Evolutionary conservation across 441 rosid species (phyloP).

Genomic region (Gossypium gossypioides): DNA sequence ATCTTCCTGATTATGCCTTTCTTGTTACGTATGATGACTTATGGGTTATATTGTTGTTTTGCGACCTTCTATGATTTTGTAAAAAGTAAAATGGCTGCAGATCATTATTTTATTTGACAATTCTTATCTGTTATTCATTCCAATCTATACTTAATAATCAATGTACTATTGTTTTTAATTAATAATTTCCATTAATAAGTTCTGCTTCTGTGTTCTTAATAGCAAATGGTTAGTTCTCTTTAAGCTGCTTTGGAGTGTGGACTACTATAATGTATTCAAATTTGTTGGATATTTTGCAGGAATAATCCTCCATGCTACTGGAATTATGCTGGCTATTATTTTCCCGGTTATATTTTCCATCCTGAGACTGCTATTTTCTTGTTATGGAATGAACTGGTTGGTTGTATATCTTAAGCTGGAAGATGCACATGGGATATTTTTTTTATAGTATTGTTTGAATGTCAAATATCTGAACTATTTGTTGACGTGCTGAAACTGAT

Average conservation of each 20-base stretch:
- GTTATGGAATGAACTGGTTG: slow-evolving; percentile 86
- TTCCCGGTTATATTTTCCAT: slow-evolving; percentile 63
- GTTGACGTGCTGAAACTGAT: slow-evolving; percentile 8
- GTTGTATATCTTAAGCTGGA: slow-evolving; percentile 18
- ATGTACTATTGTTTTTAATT: neutral
- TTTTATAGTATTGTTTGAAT: neutral
- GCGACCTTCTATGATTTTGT: slow-evolving; percentile 49
- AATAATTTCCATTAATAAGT: neutral
- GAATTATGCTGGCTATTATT: slow-evolving; percentile 56
- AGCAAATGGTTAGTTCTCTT: neutral
- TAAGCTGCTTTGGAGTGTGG: neutral
- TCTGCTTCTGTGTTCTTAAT: neutral
- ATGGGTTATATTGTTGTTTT: slow-evolving; percentile 35
- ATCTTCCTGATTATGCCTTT: slow-evolving; percentile 62
- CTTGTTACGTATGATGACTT: slow-evolving; percentile 37
- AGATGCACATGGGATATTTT: neutral
- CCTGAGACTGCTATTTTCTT: slow-evolving; percentile 58
- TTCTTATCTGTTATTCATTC: too few relatives aligned
- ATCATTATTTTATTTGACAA: neutral
- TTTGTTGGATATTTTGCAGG: neutral
- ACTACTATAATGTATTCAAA: neutral
- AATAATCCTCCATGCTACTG: slow-evolving; percentile 25
- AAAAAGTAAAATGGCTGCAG: slow-evolving; percentile 45
- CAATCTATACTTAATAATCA: too few relatives aligned
- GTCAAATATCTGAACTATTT: neutral